Percentiles rank a stretch among this genome's conserved stretches.
phyloP scores from a whole-genome alignment of 495 filamentous ascomycete genomes.

The Arthonia radiata region DNA sequence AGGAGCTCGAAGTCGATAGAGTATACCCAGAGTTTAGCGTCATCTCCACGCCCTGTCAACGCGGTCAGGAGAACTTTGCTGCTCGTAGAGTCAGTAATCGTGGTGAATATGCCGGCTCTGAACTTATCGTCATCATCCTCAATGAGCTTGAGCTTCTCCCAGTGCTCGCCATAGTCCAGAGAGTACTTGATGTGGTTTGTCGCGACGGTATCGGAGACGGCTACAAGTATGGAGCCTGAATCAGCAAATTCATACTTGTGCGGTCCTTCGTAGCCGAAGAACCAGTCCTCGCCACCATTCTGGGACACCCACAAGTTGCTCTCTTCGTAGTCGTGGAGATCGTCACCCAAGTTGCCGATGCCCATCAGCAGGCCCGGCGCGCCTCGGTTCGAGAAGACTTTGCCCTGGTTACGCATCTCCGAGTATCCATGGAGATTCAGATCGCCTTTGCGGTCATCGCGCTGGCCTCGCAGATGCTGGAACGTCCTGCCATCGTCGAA shows the following conservation, averaged over 20 bases:
- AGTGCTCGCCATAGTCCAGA: slow-evolving; percentile 61
- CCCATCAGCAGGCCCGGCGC: slow-evolving; percentile 86
- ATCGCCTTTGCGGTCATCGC: too few species aligned
- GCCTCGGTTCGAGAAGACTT: slow-evolving; percentile 81
- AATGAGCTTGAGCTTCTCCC: slow-evolving; percentile 35
- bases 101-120: slow-evolving; percentile 45
- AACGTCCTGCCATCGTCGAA: slow-evolving; percentile 84
- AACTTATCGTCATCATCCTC: slow-evolving; percentile 31
- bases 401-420: slow-evolving; percentile 46
- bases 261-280: slow-evolving; percentile 41
- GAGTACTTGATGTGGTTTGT: slow-evolving; percentile 57
- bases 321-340: slow-evolving; percentile 36
- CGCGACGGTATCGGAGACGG: slow-evolving; percentile 36
- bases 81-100: slow-evolving; percentile 70
- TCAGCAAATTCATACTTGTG: slow-evolving; percentile 93
- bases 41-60: slow-evolving; percentile 17
- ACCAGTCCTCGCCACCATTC: slow-evolving; percentile 75
- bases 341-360: slow-evolving; percentile 62
- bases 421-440: slow-evolving; percentile 86
- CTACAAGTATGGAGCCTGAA: slow-evolving; percentile 65
- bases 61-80: slow-evolving; percentile 64
- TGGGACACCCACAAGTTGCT: slow-evolving; percentile 71
- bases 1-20: slow-evolving; percentile 62
- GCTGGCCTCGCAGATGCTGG: slow-evolving; percentile 32
- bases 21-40: slow-evolving; percentile 29